Evolutionary conservation across 495 filamentous ascomycete species (phyloP), one percentile per base, ranked within the genome.

Genomic region (Pyrenula massariospora): DNA sequence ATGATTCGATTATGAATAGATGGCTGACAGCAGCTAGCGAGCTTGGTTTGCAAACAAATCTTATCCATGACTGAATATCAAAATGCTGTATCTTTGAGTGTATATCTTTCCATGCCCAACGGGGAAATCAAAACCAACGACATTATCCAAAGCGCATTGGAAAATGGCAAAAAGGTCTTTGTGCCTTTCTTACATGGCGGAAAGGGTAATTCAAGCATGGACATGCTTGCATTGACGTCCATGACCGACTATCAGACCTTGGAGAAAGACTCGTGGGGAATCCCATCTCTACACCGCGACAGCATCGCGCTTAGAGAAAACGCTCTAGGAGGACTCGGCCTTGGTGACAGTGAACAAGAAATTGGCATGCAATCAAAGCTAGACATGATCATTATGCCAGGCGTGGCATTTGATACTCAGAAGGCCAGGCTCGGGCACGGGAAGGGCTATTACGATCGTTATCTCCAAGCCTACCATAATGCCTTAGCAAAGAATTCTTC

Each of bases 371-470:
- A 70, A 42, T 71, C 73, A n/a, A 80, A 83, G 12, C 68, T 96
- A 48, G 91, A 98, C 66, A 65, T 97, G 57, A 83, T 98, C 54
- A 78, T 98, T 21, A 84, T 97, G 84, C 93, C 93, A 1, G 93
- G 93, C 12, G 87, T 97, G 68, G 93, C 88, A 10, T 98, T 97
- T 66, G 92, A 96, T 64, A 71, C 12, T 77, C 74, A 25, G 81
- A 92, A 55, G 78, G 84, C 31, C 60, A 77, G 93, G 65, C 75
- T 96, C 11, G 93, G 93, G 10, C 94, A 98, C 75, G 93, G 93
- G 54, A 95, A 88, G 75, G 93, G 94, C 50, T 98, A 91, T 70
- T 98, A 97, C 79, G 93, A 98, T 70, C 84, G 81, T 72, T 98
- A 94, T 68, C 70, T 98, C 66, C 76, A 84, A 57, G 80, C 83